Evolutionary conservation across 2,329 filamentous ascomycete species (phyloP).

Genomic region (Clonostachys chloroleuca): DNA sequence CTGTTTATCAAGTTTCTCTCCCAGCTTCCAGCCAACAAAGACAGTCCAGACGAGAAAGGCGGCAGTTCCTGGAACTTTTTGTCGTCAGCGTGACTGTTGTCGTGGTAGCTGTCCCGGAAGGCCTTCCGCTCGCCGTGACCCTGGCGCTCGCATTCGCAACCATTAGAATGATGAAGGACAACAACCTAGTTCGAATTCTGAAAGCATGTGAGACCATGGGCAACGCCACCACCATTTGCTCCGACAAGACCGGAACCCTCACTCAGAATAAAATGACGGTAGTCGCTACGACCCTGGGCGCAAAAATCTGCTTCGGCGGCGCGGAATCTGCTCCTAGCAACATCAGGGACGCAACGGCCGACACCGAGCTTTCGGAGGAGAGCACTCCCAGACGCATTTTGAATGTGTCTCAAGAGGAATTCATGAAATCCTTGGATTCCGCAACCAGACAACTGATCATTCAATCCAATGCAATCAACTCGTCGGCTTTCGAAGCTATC

Average conservation of each 20-base stretch:
- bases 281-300: constrained; percentile 44
- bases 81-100: too few relatives aligned
- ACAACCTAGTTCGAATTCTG: constrained; percentile 47
- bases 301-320: constrained; percentile 8
- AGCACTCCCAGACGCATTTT: constrained; percentile 1
- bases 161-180: constrained; percentile 51
- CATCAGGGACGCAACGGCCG: too few relatives aligned
- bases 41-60: too few relatives aligned
- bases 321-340: not conserved
- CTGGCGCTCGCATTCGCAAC: constrained; percentile 51
- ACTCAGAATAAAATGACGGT: constrained; percentile 54
- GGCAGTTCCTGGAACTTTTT: too few relatives aligned
- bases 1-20: too few relatives aligned
- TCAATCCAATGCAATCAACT: constrained; percentile 41
- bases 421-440: not conserved
- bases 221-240: constrained; percentile 52
- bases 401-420: not conserved
- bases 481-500: constrained; percentile 47
- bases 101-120: too few relatives aligned
- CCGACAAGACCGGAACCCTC: constrained; percentile 55
- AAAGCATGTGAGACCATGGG: constrained; percentile 53
- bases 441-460: not conserved
- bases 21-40: too few relatives aligned
- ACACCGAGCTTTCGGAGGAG: constrained; percentile 4
- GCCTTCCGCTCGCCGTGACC: constrained; percentile 48